Conservation (phyloP, 768 basidiomycete genomes). For the Leccinellum rugosiceps region DNA sequence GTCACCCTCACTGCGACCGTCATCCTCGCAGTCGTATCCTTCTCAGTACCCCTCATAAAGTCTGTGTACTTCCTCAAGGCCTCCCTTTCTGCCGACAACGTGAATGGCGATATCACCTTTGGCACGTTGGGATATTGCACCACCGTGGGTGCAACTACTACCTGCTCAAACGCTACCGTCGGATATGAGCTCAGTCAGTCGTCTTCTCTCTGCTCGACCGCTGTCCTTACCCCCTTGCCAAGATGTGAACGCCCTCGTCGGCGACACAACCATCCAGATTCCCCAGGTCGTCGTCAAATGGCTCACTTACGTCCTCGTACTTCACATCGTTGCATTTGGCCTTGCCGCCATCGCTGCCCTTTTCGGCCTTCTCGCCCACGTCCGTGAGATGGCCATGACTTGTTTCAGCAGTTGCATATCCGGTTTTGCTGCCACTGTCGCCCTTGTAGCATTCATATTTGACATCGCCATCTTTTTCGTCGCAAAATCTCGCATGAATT, state of each 20-base stretch:
- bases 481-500: slow-evolving; percentile 79
- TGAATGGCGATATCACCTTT: slow-evolving; percentile 68
- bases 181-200: slow-evolving; percentile 85
- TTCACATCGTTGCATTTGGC: slow-evolving; percentile 85
- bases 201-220: neutral
- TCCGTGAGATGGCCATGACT: slow-evolving; percentile 82
- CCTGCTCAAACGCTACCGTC: slow-evolving; percentile 75
- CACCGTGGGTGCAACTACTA: slow-evolving; percentile 49
- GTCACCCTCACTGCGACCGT: slow-evolving; percentile 76
- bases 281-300: slow-evolving; percentile 87
- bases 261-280: slow-evolving; percentile 67
- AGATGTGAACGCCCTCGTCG: slow-evolving; percentile 85
- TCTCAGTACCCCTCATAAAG: slow-evolving; percentile 89
- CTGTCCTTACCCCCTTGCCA: slow-evolving; percentile 10
- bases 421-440: slow-evolving; percentile 73
- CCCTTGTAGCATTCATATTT: slow-evolving; percentile 88
- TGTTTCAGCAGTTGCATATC: slow-evolving; percentile 81
- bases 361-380: slow-evolving; percentile 85
- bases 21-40: slow-evolving; percentile 82
- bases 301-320: slow-evolving; percentile 90
- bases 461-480: slow-evolving; percentile 91
- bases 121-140: slow-evolving; percentile 91
- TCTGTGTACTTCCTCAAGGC: slow-evolving; percentile 88
- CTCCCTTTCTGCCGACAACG: slow-evolving; percentile 42
- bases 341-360: slow-evolving; percentile 68